Evolutionary conservation across 176 grass and related monocot species (phyloP).

Genomic region (Aechmea fasciata): DNA sequence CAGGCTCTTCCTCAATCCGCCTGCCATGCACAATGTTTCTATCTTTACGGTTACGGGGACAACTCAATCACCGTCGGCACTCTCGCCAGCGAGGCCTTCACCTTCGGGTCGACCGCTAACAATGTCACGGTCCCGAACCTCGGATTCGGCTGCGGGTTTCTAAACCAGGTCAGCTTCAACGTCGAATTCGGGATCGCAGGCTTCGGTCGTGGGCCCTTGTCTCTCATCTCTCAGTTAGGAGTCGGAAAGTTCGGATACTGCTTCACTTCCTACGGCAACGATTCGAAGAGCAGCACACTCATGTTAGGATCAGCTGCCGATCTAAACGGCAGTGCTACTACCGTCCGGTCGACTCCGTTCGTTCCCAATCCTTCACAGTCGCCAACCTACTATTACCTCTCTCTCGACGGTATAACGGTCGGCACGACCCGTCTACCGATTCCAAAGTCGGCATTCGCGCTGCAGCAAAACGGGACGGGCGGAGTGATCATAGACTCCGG

Average conservation of each 20-base stretch:
- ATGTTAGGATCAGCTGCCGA: constrained; percentile 44
- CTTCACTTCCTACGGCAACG: constrained; percentile 21
- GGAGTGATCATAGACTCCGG: constrained; percentile 56
- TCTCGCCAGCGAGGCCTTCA: constrained; percentile 54
- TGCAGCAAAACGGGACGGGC: neutral
- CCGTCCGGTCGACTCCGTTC: constrained; percentile 21
- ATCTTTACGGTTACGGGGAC: constrained; percentile 41
- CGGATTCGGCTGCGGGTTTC: constrained; percentile 44
- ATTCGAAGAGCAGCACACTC: constrained; percentile 25
- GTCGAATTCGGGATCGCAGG: constrained; percentile 36
- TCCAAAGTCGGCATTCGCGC: neutral
- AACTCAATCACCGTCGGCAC: constrained; percentile 24
- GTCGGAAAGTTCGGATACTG: constrained; percentile 61
- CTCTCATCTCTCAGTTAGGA: constrained; percentile 41
- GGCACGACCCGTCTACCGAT: constrained; percentile 5
- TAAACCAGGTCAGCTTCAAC: constrained; percentile 12
- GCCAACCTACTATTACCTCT: constrained; percentile 30
- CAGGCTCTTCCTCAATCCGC: neutral
- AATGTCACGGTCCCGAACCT: neutral
- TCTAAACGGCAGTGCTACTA: constrained; percentile 13
- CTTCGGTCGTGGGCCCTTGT: constrained; percentile 30
- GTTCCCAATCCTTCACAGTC: neutral
- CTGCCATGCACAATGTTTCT: constrained; percentile 23
- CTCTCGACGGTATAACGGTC: constrained; percentile 27
- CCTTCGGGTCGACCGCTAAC: constrained; percentile 22